Conservation (phyloP, 257 asterid genomes). For the Gentiana dahurica region DNA sequence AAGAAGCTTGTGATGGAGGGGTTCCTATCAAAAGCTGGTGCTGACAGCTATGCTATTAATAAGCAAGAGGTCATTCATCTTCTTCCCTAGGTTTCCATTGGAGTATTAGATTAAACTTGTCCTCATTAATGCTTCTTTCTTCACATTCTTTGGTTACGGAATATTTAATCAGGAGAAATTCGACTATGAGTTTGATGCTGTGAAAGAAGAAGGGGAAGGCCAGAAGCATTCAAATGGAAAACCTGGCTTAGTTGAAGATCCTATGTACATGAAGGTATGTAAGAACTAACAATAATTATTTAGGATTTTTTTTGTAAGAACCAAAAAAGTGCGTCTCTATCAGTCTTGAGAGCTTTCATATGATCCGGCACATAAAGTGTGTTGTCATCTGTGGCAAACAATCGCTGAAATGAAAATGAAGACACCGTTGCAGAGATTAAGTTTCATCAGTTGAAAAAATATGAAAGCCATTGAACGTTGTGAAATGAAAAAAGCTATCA, state of each 20-base stretch:
- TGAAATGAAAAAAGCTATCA: no score
- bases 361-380: no score
- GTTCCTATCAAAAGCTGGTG: constrained; percentile 43
- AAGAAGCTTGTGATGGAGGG: constrained; percentile 60
- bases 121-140: constrained; percentile 3
- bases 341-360: no score
- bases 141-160: constrained; percentile 10
- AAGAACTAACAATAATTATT: no score
- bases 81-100: constrained; percentile 3
- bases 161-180: constrained; percentile 25
- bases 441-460: no score
- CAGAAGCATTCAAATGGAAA: constrained; percentile 18
- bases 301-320: no score
- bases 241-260: constrained; percentile 23
- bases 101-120: neutral
- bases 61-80: constrained; percentile 37
- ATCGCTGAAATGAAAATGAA: no score
- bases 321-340: no score
- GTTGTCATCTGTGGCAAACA: no score
- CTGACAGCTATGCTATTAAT: constrained; percentile 43
- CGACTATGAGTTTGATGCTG: constrained; percentile 66
- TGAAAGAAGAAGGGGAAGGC: constrained; percentile 63
- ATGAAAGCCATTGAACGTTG: no score
- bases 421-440: no score
- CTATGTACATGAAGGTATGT: constrained; percentile 72